Evolutionary conservation across 2,329 filamentous ascomycete species (phyloP), one percentile per base, ranked within the genome.

Genomic region (Blastomyces gilchristii): DNA sequence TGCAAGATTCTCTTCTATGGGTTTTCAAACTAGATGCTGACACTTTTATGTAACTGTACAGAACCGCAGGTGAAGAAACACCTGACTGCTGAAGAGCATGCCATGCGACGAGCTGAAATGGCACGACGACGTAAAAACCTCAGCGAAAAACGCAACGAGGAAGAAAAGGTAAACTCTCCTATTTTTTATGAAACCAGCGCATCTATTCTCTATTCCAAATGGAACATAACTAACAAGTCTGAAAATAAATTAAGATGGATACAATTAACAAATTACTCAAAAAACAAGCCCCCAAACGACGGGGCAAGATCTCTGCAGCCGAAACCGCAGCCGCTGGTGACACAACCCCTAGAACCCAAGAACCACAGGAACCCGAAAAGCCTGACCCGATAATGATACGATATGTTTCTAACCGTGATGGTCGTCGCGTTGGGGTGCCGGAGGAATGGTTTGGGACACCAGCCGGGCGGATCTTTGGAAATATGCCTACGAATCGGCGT

Each of bases 141-240:
- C 41, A 88, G 85, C 63, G 87, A 90, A 75, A 89, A 89, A 77
- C 82, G 87, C n/a, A 88, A 89, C 62, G 87, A 90, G 70, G 87
- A 90, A 76, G 87, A 90, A 73, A 90, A 90, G 81, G 84, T 86
- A 71, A 39, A 22, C 34, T 1, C 18, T 57, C 58, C 8, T 11
- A 8, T 22, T 43, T 47, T 47, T 34, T 50, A 47, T n/a, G 6
- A 49, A 31, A 25, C 58, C 4, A 3, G 9, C n/a, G 14, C 11
- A 12, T 22, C 37, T 16, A 18, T 31, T 2, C 7, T 52, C 45
- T 18, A 22, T 39, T 9, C 39, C 8, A 18, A 22, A 22, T 1
- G 28, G 1, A n/a, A 50, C 34, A 50, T 60, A n/a, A 37, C 49
- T 52, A 61, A 52, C 34, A 59, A 22, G 1, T 2, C 28, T 6